Base-by-base conservation (phyloP, 225 moss, liverwort and hornwort genomes). In the Antitrichia curtipendula region DNA sequence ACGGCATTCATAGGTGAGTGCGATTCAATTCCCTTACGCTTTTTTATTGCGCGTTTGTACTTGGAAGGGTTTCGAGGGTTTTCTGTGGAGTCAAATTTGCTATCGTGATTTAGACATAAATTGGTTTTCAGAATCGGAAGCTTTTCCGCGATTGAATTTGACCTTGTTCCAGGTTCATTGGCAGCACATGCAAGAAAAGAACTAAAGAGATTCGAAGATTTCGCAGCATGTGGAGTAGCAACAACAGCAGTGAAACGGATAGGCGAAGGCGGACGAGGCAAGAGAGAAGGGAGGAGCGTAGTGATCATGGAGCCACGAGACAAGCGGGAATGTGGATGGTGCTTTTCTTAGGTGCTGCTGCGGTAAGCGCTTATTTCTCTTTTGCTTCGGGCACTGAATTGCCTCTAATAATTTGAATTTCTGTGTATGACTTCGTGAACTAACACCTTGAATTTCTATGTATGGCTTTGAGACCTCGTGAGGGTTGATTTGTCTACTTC, bases 241-340 rank as follows among this genome's bases (percentile, higher is more conserved):
- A 61, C 70, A 75, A 79, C 59, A 81, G 87, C 59, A 83, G 84
- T 63, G 92, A 91, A 84, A 80, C 79, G 49, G 84, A 87, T 40
- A 89, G 88, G 84, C 89, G 89, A 84, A 60, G 82, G 75, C 66
- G 71, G 89, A 80, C 71, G 89, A 77, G 71, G 79, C 83, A 66
- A 72, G 90, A 91, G 64, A 75, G 86, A 75, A 87, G 52, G 36
- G 85, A 75, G 71, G 86, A 75, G 68, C 83, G 49, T 34, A 31
- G 43, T 82, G 63, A 76, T 74, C 80, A 89, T 45, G 85, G 88
- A 78, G 86, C 56, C 69, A 89, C 70, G 80, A 88, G 86, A 83
- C 90, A 84, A 40, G 90, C 89, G 76, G 92, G 91, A 83, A 86
- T 93, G 66, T 94, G 93, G 90, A 89, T 94, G 90, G 92, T 93